Conservation (phyloP, 2,329 filamentous ascomycete genomes). For the Talaromyces sp. region DNA sequence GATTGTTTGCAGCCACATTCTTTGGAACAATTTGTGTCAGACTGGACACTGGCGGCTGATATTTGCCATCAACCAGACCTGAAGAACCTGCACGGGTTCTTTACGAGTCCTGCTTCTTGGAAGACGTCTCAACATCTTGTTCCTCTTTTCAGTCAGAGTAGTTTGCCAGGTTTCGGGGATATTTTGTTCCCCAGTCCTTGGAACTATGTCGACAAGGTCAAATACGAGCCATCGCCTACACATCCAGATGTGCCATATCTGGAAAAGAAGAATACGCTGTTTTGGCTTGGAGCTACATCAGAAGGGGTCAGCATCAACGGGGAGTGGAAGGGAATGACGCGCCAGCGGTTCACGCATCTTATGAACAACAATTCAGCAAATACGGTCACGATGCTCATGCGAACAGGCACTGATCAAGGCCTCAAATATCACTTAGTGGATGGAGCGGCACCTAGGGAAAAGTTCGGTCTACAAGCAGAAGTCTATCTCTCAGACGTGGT, state of each 20-base stretch:
- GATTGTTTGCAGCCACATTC: constrained; percentile 62
- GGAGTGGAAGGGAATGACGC: constrained; percentile 63
- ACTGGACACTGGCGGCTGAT: constrained; percentile 62
- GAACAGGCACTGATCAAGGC: constrained; percentile 31
- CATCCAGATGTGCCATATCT: constrained; percentile 52
- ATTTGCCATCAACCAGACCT: constrained; percentile 75
- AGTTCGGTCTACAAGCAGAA: constrained; percentile 52
- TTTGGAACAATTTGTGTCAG: constrained; percentile 58
- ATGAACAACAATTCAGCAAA: constrained; percentile 53
- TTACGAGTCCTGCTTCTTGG: constrained; percentile 59
- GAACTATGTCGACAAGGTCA: constrained; percentile 57
- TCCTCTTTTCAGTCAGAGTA: constrained; percentile 72
- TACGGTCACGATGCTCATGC: constrained; percentile 53
- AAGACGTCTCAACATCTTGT: constrained; percentile 60
- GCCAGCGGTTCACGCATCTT: constrained; percentile 67
- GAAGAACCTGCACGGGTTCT: constrained; percentile 64
- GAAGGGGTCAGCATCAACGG: constrained; percentile 49
- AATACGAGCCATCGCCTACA: constrained; percentile 47
- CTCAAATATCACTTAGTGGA: constrained; percentile 54
- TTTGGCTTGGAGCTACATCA: constrained; percentile 69
- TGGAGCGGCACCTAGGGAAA: constrained; percentile 29
- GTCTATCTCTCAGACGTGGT: constrained; percentile 57
- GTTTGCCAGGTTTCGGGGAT: constrained; percentile 67
- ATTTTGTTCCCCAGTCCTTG: constrained; percentile 66
- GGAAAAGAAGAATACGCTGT: constrained; percentile 60